Base-by-base conservation (phyloP, 176 grass and related monocot species). In the Phoenix dactylifera region DNA sequence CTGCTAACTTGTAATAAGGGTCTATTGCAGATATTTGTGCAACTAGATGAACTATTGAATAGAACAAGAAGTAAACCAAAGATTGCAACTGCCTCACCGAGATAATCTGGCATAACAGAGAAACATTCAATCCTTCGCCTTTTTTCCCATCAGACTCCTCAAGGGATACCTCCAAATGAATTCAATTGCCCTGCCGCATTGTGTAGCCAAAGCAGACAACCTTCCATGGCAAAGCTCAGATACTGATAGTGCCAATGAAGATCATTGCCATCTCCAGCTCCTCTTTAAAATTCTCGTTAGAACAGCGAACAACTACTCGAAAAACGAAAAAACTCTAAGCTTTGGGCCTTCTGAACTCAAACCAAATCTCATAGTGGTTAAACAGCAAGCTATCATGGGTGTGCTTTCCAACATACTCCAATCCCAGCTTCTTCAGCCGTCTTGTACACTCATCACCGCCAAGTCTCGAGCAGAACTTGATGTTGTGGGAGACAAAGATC, bases 321-420 rank as follows among this genome's bases (percentile, higher is more conserved):
- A 22, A 6, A 65, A 20, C 20, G 20, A 20, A 44, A 54, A 57
- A 50, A 50, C 55, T 62, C 70, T 87, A 94, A 66, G 76, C 56
- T 58, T 85, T 80, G 32, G 76, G 35, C 49, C 78, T 91, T 58
- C 59, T 63, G 59, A 97, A 97, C 73, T 97, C 93, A 56, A 83
- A 97, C 93, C 87, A 97, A 2, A 87, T 85, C 79, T 97, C 93
- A 2, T 88, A 97, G 79, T 91, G 93, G 76, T 88, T 97, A 70
- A 97, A 97, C 60, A 97, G 61, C 64, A 97, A 82, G 48, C 93
- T 97, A 68, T 97, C 93, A 75, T 97, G 87, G 59, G 81, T 91
- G 51, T 61, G 80, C 77, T 85, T 84, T 18, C 78, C 81, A 19
- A 83, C 78, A 76, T 85, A 91, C 16, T 91, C 78, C 51, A 97